Conservation (phyloP, 176 grass and related monocot genomes). For the Paspalum notatum region DNA sequence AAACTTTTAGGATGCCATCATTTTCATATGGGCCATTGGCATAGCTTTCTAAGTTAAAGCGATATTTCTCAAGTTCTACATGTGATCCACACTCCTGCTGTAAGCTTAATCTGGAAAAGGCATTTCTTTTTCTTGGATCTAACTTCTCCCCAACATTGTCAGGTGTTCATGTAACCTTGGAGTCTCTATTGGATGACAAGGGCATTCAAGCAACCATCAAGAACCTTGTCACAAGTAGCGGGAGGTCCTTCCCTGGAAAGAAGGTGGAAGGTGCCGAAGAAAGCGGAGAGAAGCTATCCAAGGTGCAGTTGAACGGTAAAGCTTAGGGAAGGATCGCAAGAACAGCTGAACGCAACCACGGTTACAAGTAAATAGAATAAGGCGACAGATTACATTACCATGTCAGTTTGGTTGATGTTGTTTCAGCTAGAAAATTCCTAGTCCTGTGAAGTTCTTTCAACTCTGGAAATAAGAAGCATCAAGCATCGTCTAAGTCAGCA, state of each 20-base stretch:
- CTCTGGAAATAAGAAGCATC: slow-evolving; percentile 36
- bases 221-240: slow-evolving; percentile 69
- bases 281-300: slow-evolving; percentile 48
- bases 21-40: slow-evolving; percentile 31
- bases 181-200: slow-evolving; percentile 72
- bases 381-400: not conserved
- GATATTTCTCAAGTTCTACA: slow-evolving; percentile 26
- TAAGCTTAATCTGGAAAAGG: slow-evolving; percentile 7
- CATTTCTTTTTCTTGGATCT: slow-evolving; percentile 37
- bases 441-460: slow-evolving; percentile 17
- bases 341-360: slow-evolving; percentile 2
- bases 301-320: slow-evolving; percentile 64
- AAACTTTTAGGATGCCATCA: slow-evolving; percentile 37
- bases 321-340: slow-evolving; percentile 24
- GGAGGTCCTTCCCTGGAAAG: slow-evolving; percentile 72
- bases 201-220: slow-evolving; percentile 79
- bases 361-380: slow-evolving; percentile 53
- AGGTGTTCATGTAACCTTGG: slow-evolving; percentile 91
- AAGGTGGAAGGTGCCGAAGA: slow-evolving; percentile 33
- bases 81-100: slow-evolving; percentile 6
- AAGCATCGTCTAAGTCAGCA: slow-evolving; percentile 8
- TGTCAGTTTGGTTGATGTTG: slow-evolving; percentile 19
- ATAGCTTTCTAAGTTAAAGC: slow-evolving; percentile 42
- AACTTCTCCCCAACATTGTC: slow-evolving; percentile 39
- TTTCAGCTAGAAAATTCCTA: slow-evolving; percentile 30